phyloP scores from a whole-genome alignment of 805 yeast genomes.

The Pichia heedii region DNA sequence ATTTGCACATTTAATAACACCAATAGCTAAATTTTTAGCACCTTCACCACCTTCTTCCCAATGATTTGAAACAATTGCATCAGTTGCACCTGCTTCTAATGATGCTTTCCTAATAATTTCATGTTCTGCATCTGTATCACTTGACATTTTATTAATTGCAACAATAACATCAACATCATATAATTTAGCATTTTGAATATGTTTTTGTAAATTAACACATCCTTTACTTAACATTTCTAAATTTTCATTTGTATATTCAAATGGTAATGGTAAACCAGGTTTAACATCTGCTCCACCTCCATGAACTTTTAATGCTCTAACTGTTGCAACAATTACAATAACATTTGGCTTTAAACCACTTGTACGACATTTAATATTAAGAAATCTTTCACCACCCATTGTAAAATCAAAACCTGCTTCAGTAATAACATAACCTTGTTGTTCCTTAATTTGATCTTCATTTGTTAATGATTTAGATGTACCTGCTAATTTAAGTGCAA shows the following conservation, averaged over 20 bases:
- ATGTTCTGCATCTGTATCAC: conserved; percentile 76
- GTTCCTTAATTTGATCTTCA: conserved; percentile 23
- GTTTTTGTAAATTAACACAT: conserved; percentile 82
- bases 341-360: conserved; percentile 84
- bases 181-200: conserved; percentile 72
- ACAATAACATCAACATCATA: conserved; percentile 91
- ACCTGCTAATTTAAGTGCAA: conserved; percentile 87
- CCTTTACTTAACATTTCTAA: conserved; percentile 71
- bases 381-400: conserved; percentile 98
- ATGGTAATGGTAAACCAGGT: conserved; percentile 84
- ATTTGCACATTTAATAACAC: conserved; percentile 65
- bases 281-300: conserved; percentile 97
- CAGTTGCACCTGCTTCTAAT: conserved; percentile 83
- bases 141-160: conserved; percentile 80
- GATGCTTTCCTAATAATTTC: conserved; percentile 74
- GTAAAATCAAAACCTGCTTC: conserved; percentile 99
- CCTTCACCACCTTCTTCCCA: conserved; percentile 96
- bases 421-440: conserved; percentile 83
- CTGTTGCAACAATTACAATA: conserved; percentile 91
- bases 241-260: conserved; percentile 72
- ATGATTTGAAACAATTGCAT: conserved; percentile 84
- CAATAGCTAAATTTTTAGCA: conserved; percentile 73
- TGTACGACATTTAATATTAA: conserved; percentile 91
- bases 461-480: conserved; percentile 35
- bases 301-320: conserved; percentile 91